A percentile compares a stretch with the other conserved stretches of the same genome.
Evolutionary conservation across 768 basidiomycete genomes (phyloP).

Genomic region (Leucosporidium yakuticum): DNA sequence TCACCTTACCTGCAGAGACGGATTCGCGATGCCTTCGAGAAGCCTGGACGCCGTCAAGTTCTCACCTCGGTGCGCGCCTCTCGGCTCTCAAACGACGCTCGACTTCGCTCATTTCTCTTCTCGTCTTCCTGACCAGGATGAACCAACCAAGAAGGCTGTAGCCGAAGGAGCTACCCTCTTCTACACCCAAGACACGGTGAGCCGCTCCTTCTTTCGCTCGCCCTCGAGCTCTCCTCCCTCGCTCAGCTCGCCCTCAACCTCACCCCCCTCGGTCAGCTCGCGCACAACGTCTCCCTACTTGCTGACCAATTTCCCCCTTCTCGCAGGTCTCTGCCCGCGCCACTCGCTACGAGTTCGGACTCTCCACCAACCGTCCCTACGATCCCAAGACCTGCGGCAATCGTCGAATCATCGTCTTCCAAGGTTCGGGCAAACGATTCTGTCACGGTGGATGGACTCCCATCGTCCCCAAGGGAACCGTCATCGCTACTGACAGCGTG

Average conservation of each 20-base stretch:
- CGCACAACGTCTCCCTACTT: no score
- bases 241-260: no score
- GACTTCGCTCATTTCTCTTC: no score
- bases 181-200: neutral
- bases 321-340: neutral
- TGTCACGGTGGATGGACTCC: neutral
- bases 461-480: neutral
- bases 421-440: neutral
- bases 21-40: neutral
- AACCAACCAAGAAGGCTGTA: neutral
- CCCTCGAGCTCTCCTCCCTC: no score
- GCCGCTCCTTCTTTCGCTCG: neutral
- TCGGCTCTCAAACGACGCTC: no score
- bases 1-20: neutral
- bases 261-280: no score
- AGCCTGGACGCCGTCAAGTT: neutral
- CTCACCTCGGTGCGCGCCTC: no score
- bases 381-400: neutral
- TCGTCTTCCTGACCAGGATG: neutral
- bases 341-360: neutral
- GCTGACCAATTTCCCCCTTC: no score
- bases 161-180: neutral
- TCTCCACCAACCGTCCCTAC: neutral
- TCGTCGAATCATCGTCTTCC: neutral
- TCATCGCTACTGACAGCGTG: neutral